Evolutionary conservation across 2,329 filamentous ascomycete genomes (phyloP).

Genomic region (Pseudomassariella vexata): DNA sequence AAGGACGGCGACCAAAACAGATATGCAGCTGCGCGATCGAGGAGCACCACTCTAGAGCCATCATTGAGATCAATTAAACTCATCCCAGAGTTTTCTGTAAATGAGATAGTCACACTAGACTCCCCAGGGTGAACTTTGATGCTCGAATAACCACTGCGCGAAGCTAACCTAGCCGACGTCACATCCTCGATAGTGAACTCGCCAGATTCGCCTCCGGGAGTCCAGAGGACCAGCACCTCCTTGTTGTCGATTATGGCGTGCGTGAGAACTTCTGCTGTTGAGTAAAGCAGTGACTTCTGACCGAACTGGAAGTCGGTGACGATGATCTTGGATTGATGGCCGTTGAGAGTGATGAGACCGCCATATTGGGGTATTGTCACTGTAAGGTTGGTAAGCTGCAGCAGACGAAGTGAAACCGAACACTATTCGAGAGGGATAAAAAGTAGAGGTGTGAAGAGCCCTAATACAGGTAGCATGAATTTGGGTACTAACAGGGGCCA

Average conservation of each 20-base stretch:
- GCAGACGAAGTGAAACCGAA: too few species aligned
- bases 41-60: constrained; percentile 41
- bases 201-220: constrained; percentile 46
- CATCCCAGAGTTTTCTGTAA: constrained; percentile 42
- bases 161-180: constrained; percentile 28
- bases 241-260: constrained; percentile 41
- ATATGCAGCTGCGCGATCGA: constrained; percentile 50
- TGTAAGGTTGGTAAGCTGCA: constrained; percentile 2
- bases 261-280: constrained; percentile 49
- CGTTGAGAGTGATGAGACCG: constrained; percentile 45
- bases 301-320: constrained; percentile 55
- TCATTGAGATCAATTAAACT: constrained; percentile 40
- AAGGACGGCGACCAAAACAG: constrained; percentile 50
- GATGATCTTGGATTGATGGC: constrained; percentile 56
- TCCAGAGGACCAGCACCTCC: constrained; percentile 45
- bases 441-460: too few species aligned
- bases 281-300: constrained; percentile 43
- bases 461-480: not conserved
- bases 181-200: constrained; percentile 44
- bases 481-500: constrained; percentile 34
- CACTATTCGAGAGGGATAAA: too few species aligned
- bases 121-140: constrained; percentile 34
- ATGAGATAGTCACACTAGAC: constrained; percentile 35
- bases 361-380: constrained; percentile 47
- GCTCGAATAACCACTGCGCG: constrained; percentile 32